phyloP scores from a whole-genome alignment of 2,329 filamentous ascomycete species.

The Penicillium expansum region DNA sequence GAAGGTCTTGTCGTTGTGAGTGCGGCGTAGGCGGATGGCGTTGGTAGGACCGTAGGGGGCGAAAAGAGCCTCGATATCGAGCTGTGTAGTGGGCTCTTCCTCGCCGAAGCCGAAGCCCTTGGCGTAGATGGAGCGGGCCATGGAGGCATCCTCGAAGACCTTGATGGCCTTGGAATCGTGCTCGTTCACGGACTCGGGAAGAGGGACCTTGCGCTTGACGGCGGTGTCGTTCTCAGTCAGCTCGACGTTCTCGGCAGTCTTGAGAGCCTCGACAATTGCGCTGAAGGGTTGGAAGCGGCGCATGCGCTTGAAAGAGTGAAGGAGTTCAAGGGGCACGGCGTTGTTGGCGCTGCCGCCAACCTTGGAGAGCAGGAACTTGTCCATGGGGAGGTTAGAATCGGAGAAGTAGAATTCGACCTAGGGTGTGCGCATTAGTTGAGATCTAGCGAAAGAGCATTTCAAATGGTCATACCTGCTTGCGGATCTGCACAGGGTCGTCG shows the following conservation, averaged over 20 bases:
- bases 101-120: constrained; percentile 78
- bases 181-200: constrained; percentile 55
- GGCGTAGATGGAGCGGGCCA: constrained; percentile 77
- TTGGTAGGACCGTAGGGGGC: constrained; percentile 74
- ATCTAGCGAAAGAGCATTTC: no score
- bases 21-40: constrained; percentile 81
- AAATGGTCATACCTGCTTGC: constrained; percentile 66
- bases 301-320: constrained; percentile 94
- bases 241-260: constrained; percentile 70
- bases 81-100: constrained; percentile 79
- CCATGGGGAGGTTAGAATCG: constrained; percentile 81
- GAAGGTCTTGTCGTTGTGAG: constrained; percentile 65
- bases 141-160: constrained; percentile 61
- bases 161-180: constrained; percentile 55
- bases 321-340: constrained; percentile 70
- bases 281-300: constrained; percentile 85
- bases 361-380: constrained; percentile 79
- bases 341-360: constrained; percentile 72
- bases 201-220: constrained; percentile 72
- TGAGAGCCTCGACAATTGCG: constrained; percentile 77
- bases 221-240: constrained; percentile 70
- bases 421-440: constrained; percentile 6
- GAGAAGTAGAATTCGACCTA: constrained; percentile 96
- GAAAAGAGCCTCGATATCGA: constrained; percentile 93
- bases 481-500: constrained; percentile 75